Base-by-base conservation (phyloP, 164 flowering plant species). In the Saururus chinensis region DNA sequence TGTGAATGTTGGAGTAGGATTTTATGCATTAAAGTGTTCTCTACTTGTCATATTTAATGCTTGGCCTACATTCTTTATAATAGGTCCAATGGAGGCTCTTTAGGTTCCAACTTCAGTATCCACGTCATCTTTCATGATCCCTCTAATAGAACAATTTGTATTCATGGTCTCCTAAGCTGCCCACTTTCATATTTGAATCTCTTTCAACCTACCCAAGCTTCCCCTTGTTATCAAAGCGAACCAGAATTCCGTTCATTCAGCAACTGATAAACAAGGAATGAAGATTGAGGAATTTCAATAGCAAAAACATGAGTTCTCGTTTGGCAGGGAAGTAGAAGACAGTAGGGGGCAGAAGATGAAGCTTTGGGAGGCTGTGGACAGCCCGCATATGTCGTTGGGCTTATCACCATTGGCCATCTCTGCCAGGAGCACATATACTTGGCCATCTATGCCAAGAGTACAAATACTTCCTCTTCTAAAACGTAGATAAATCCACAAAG, bases 41-140 rank as follows among this genome's bases (percentile, higher is more conserved):
- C 81, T 70, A 84, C 82, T 81, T 71, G 84, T 71, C 81, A 62
- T 56, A 73, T 76, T 84, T 62, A 81, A 80, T 81, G 85, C 81
- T 62, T 63, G 70, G 75, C 76, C 81, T 76, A 84, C 73, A n/a
- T 74, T 37, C 66, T 70, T 73, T 76, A 78, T 69, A 79, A 76
- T 79, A 72, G 66, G 79, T 68, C 68, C 66, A 71, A 73, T 77
- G 76, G 65, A 63, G 51, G 56, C 37, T 30, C 63, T 75, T 76
- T 83, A 79, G 70, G 73, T 63, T 65, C 70, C 71, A 76, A 69
- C 68, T 71, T 71, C 65, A 77, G 76, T 72, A 74, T 66, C 53
- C 75, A 68, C 56, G 65, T 66, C 70, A 25, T 61, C 66, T 54
- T 76, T 77, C 81, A 80, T 76, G 74, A 77, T 66, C 60, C 59